Evolutionary conservation across 768 basidiomycete species (phyloP), one percentile per base, ranked within the genome.

Genomic region (Amyloporia xantha): DNA sequence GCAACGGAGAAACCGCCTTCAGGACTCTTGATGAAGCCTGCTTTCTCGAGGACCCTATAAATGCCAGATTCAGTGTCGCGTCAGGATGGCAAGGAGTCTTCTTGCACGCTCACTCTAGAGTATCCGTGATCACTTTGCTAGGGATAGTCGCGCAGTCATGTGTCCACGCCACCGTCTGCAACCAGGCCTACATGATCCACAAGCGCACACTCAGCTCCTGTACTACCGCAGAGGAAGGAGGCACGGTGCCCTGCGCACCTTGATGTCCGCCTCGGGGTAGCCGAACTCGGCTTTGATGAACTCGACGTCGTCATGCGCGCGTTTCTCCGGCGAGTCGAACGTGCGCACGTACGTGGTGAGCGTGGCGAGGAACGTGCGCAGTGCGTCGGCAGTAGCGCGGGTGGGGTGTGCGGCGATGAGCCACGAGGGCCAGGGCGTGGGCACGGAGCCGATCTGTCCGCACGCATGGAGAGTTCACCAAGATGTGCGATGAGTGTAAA

Each of bases 401-500:
- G 73, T 72, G 0, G 85, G 84, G 54, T 91, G 86, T 6, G 91
- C 91, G 21, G 90, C 94, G 59, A 98, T 89, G 50, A 90, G 69
- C 95, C 95, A 99, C 0, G 91, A 94, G 12, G 93, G 90, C 95
- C 95, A 99, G 0, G 95, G 95, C 0, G 94, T 97, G 30, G 84
- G 83, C 4, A 91, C 83, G 7, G 85, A 82, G 12, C 87, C 86
- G 54, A 91, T 90, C 87, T 91, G 48, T 33, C 20, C 21, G 33
- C 6, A 30, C 5, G 1, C n/a, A 23, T 6, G 38, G 49, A 33
- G 19, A 6, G 9, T 7, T 39, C 10, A 39, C 19, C 15, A 39
- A 33, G 30, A 7, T 33, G 30, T 33, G 30, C 30, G 30, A n/a
- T n/a, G n/a, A 35, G n/a, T 35, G 15, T 11, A 20, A 21, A 37